phyloP scores from a whole-genome alignment of 163 green algal species.

The Chlorella variabilis region DNA sequence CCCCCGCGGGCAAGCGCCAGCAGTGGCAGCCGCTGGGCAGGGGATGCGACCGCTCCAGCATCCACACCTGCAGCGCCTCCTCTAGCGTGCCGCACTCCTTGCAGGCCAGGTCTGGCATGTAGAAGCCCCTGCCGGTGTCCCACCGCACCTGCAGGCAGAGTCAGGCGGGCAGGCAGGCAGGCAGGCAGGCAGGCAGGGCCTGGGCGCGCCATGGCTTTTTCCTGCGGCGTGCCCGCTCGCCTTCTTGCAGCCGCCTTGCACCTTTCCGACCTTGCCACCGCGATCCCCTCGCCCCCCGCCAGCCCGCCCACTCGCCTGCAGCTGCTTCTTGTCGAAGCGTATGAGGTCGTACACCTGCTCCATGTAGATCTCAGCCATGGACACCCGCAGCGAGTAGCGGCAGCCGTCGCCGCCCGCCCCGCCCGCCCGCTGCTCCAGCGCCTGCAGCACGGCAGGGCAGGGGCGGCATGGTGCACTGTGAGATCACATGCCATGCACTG shows the following conservation, averaged over 20 bases:
- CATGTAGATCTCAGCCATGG: constrained; percentile 95
- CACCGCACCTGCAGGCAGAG: constrained; percentile 72
- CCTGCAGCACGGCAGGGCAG: no score
- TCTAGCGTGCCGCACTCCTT: constrained; percentile 62
- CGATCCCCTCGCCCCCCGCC: no score
- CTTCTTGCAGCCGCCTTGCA: no score
- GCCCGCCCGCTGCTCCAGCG: not conserved
- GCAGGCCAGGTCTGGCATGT: constrained; percentile 71
- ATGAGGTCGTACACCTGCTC: constrained; percentile 86
- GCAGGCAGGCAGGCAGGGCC: not conserved
- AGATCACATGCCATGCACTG: no score
- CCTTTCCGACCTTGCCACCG: not conserved
- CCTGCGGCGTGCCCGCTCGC: no score
- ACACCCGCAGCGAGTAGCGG: constrained; percentile 39
- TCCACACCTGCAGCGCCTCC: constrained; percentile 52
- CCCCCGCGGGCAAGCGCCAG: no score
- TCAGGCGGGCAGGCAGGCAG: not conserved
- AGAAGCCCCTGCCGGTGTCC: constrained; percentile 81
- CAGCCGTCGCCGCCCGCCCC: constrained; percentile 31
- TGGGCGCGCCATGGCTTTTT: no score
- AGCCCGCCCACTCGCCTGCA: constrained; percentile 33
- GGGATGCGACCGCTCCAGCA: no score
- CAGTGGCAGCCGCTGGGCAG: no score
- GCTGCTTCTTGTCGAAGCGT: constrained; percentile 50
- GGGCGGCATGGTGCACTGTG: no score